Percentiles rank a stretch among this genome's conserved stretches.
These are phyloP conservation scores for Penicillium digitatum DNA, from an alignment of 2,329 filamentous ascomycete species.

Conservation along the genomic window DNA sequence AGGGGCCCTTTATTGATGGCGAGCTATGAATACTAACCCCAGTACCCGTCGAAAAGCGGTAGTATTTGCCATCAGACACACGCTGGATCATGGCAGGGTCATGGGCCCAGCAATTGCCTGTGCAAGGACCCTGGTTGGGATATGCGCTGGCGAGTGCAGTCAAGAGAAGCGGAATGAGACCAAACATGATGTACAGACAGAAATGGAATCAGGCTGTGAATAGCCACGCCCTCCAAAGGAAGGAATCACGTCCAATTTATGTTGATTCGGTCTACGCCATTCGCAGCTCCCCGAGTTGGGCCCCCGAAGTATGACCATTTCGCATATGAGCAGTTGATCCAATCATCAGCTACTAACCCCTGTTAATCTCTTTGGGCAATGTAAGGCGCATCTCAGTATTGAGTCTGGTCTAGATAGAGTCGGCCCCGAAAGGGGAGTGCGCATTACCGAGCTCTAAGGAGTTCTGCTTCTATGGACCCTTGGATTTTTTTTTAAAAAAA, in stretches of 20 bases:
- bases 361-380: slow-evolving; percentile 19
- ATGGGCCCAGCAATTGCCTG: slow-evolving; percentile 39
- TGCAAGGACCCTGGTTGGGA: slow-evolving; percentile 30
- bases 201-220: not conserved
- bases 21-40: slow-evolving; percentile 49
- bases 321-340: slow-evolving; percentile 6
- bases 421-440: slow-evolving; percentile 5
- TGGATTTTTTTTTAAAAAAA: slow-evolving; percentile 12
- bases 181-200: slow-evolving; percentile 18
- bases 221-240: not conserved
- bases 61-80: slow-evolving; percentile 50
- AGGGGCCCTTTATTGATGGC: slow-evolving; percentile 47
- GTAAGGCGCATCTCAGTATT: slow-evolving; percentile 27
- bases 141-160: slow-evolving; percentile 28
- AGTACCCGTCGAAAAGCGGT: slow-evolving; percentile 52
- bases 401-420: slow-evolving; percentile 4
- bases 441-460: not conserved
- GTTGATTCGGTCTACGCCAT: not conserved
- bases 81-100: slow-evolving; percentile 51
- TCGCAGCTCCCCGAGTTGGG: slow-evolving; percentile 1
- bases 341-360: slow-evolving; percentile 15
- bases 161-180: slow-evolving; percentile 21
- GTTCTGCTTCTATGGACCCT: slow-evolving; percentile 12
- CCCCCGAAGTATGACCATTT: slow-evolving; percentile 1
- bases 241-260: slow-evolving; percentile 5